Percentiles rank a stretch among this genome's conserved stretches.
phyloP scores from a whole-genome alignment of 306 rosid species.

The Adenanthera pavonina region DNA sequence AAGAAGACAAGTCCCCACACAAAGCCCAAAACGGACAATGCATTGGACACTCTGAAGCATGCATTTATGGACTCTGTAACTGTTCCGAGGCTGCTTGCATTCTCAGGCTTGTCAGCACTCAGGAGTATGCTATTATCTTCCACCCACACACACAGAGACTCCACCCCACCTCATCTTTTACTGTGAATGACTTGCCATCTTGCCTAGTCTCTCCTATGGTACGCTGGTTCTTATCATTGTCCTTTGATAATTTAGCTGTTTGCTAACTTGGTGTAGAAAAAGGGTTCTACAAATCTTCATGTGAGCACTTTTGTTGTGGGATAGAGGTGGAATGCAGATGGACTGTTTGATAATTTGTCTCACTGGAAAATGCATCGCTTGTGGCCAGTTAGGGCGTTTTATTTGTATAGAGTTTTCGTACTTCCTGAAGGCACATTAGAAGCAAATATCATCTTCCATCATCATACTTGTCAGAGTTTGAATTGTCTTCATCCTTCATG shows the following conservation, averaged over 20 bases:
- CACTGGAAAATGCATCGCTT: background rate
- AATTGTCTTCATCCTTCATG: background rate
- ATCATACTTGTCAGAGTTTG: background rate
- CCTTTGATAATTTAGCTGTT: background rate
- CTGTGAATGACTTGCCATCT: constrained; percentile 47
- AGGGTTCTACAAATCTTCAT: background rate
- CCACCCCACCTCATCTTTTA: constrained; percentile 10
- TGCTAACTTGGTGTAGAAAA: too few species aligned
- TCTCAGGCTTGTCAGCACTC: constrained; percentile 50
- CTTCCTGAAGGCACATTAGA: background rate
- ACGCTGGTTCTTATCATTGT: constrained; percentile 34
- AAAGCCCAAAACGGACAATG: constrained; percentile 42
- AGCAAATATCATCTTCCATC: background rate
- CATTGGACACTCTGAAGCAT: constrained; percentile 47
- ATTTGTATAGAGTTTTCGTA: background rate
- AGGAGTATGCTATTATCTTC: constrained; percentile 34
- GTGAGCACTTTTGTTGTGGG: background rate
- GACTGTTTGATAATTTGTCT: constrained; percentile 12
- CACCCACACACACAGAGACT: constrained; percentile 29
- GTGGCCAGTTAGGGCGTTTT: background rate
- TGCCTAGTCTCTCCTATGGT: constrained; percentile 47
- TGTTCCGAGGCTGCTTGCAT: constrained; percentile 58
- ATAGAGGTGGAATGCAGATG: background rate
- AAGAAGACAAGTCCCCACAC: constrained; percentile 47
- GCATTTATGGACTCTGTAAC: constrained; percentile 63